Base-by-base conservation (phyloP, 768 basidiomycete species). In the Amanita pallidorosea region DNA sequence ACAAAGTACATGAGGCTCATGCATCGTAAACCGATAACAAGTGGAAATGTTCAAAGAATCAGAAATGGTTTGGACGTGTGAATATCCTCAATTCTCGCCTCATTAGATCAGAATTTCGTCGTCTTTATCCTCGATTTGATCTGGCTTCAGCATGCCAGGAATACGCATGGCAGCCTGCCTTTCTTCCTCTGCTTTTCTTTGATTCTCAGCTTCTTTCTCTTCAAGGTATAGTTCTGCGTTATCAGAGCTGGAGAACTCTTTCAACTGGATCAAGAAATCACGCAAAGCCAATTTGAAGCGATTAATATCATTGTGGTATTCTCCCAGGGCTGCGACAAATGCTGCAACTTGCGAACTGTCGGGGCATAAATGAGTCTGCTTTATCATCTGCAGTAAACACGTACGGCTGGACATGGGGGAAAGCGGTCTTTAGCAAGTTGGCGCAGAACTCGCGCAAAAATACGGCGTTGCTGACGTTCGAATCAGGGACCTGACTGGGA, bases 71-170 rank as follows among this genome's bases (percentile, higher is more conserved):
- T 3, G 40, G 9, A n/a, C 29, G 29, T 31, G 15, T 25, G 27
- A 45, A n/a, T 25, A 18, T 29, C 15, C 27, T 45, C 27, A 17
- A n/a, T 27, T 27, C 27, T 17, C 27, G 27, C 47, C 36, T 58
- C 57, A 54, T 55, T 62, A 61, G 58, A 69, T 79, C 63, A 83
- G 57, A 31, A 79, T 88, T 71, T 89, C 87, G 68, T 89, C 87
- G 62, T 94, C 91, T 69, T 87, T 88, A 69, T 95, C 93, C 63
- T 94, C 90, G 64, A 97, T 63, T 67, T 94, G 90, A 58, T 85
- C 88, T 36, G 93, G 94, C 67, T 96, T 96, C 65, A 97, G 77
- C 87, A 97, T 88, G 36, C 96, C 96, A n/a, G 94, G 95, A 54
- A 98, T 91, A 57, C 88, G 80, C 77, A 89, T 87, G 22, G 93